These are phyloP conservation scores for Xylaria sp. DNA, from an alignment of 2,329 filamentous ascomycete genomes.

Conservation along the genomic window DNA sequence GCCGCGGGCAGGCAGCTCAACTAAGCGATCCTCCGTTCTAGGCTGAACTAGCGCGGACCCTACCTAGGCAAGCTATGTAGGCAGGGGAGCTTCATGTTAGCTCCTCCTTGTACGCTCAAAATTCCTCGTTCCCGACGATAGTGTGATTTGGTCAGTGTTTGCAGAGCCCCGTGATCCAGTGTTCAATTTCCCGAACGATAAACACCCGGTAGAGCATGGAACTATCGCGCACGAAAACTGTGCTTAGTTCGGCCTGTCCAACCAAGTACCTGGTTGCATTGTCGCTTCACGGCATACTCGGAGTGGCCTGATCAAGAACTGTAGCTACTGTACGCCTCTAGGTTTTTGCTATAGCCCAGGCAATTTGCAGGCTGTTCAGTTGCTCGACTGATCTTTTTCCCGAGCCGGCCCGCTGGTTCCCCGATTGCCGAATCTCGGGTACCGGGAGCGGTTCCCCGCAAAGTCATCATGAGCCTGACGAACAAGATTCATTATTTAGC, in stretches of 20 bases:
- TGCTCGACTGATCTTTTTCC: neutral
- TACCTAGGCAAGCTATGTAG: neutral
- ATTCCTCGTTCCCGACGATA: neutral
- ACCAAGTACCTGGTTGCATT: neutral
- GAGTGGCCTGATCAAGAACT: neutral
- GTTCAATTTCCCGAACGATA: neutral
- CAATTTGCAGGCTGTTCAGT: neutral
- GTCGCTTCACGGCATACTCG: neutral
- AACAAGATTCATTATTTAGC: neutral
- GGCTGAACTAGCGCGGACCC: conserved; percentile 8
- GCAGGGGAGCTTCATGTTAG: conserved; percentile 1
- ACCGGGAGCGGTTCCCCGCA: conserved; percentile 1
- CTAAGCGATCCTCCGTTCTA: neutral
- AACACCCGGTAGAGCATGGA: neutral
- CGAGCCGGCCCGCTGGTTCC: neutral
- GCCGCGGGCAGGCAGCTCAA: neutral
- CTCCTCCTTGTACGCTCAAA: neutral
- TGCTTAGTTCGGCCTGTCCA: neutral
- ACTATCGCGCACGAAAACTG: neutral
- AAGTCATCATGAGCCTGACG: neutral
- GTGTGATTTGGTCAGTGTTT: neutral
- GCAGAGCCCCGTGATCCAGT: neutral
- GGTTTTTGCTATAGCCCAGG: too few species aligned
- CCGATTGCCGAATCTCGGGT: conserved; percentile 1
- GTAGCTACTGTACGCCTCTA: too few species aligned